A percentile compares a stretch with the other conserved stretches of the same genome.
phyloP scores from a whole-genome alignment of 768 basidiomycete species.

The Lactarius pseudohatsudake region DNA sequence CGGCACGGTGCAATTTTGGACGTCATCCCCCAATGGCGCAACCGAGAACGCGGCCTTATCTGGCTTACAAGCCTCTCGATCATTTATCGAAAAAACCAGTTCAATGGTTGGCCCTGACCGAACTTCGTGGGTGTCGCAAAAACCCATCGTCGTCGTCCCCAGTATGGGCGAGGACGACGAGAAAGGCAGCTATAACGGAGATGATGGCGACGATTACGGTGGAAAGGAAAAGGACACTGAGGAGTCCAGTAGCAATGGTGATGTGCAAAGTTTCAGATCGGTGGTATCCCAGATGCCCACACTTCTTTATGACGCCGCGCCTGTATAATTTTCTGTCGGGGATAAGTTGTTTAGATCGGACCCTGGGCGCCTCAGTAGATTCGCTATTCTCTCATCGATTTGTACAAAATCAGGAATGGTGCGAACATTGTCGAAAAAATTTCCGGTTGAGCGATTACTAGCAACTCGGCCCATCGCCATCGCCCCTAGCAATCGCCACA shows the following conservation, averaged over 20 bases:
- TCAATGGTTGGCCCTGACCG: not conserved
- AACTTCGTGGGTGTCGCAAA: not conserved
- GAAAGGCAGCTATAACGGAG: not conserved
- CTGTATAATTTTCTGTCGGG: not conserved
- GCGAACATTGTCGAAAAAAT: constrained; percentile 4
- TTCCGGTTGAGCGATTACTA: constrained; percentile 1
- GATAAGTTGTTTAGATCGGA: not conserved
- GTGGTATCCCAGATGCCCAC: not conserved
- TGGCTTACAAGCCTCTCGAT: not conserved
- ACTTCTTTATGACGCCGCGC: not conserved
- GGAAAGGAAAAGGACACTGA: not conserved
- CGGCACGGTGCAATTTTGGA: constrained; percentile 74
- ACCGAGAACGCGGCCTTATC: not conserved
- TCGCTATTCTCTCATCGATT: not conserved
- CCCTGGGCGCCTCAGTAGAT: not conserved
- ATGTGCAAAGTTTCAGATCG: not conserved
- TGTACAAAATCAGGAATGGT: not conserved
- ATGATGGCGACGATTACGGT: not conserved
- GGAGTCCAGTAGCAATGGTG: not conserved
- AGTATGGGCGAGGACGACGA: not conserved
- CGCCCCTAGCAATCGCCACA: not conserved
- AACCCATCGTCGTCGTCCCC: not conserved
- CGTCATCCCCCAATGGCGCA: constrained; percentile 28
- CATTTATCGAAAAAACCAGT: not conserved
- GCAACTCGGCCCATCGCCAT: not conserved